Evolutionary conservation across 306 rosid species (phyloP).

Genomic region (Senna siamea): DNA sequence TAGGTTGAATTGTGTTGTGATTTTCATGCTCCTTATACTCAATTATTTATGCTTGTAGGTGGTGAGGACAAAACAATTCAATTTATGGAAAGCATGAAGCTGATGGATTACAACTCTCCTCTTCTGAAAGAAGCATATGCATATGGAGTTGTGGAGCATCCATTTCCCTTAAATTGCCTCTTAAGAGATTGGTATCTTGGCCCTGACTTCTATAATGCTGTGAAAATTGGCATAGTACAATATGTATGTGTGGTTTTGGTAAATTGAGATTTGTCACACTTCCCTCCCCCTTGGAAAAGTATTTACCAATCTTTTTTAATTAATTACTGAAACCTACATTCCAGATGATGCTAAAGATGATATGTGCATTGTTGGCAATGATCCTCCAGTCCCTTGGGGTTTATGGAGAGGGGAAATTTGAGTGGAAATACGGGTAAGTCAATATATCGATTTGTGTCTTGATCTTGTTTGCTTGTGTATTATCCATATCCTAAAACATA

Average conservation of each 20-base stretch:
- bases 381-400: slow-evolving; percentile 88
- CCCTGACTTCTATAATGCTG: slow-evolving; percentile 84
- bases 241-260: slow-evolving; percentile 74
- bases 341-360: slow-evolving; percentile 96
- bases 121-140: slow-evolving; percentile 78
- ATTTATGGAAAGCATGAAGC: slow-evolving; percentile 80
- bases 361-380: slow-evolving; percentile 94
- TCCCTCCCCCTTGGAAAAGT: background rate
- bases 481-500: slow-evolving; percentile 22
- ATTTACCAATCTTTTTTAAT: slow-evolving; percentile 29
- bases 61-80: slow-evolving; percentile 91
- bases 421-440: slow-evolving; percentile 92
- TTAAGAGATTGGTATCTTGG: slow-evolving; percentile 94
- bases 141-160: slow-evolving; percentile 95
- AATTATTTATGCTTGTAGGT: slow-evolving; percentile 55
- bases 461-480: slow-evolving; percentile 31
- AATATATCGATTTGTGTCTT: slow-evolving; percentile 7
- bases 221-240: slow-evolving; percentile 98
- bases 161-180: slow-evolving; percentile 85
- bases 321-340: slow-evolving; percentile 45
- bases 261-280: slow-evolving; percentile 24
- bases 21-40: slow-evolving; percentile 16
- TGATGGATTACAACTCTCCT: slow-evolving; percentile 70
- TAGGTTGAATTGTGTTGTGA: slow-evolving; percentile 18
- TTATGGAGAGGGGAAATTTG: slow-evolving; percentile 96